Evolutionary conservation across 2,329 filamentous ascomycete genomes (phyloP).

Genomic region (Cyclaneusma minus): DNA sequence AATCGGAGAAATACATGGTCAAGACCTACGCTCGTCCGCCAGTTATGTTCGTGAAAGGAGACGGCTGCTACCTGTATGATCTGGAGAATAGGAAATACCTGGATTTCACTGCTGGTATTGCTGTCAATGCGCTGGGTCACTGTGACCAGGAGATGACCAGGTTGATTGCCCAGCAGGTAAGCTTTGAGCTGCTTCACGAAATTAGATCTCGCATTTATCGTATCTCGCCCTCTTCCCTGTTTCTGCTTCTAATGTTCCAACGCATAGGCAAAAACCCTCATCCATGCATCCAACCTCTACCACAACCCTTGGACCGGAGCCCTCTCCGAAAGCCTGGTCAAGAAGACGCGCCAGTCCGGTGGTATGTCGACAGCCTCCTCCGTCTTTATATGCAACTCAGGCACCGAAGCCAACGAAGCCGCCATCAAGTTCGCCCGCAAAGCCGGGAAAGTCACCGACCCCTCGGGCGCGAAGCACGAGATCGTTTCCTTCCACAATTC

Average conservation of each 20-base stretch:
- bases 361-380: constrained; percentile 67
- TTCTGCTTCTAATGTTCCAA: no score
- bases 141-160: constrained; percentile 65
- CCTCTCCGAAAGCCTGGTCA: constrained; percentile 70
- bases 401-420: constrained; percentile 92
- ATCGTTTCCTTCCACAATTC: constrained; percentile 82
- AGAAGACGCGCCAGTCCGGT: constrained; percentile 64
- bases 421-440: constrained; percentile 96
- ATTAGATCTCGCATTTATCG: neutral
- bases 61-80: constrained; percentile 83
- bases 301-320: constrained; percentile 91
- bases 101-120: constrained; percentile 91
- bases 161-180: constrained; percentile 64
- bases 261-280: constrained; percentile 51
- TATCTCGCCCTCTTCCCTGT: constrained; percentile 5
- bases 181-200: no score
- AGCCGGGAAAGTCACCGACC: constrained; percentile 61
- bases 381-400: constrained; percentile 92
- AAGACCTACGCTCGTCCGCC: constrained; percentile 84
- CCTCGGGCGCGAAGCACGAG: constrained; percentile 60
- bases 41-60: constrained; percentile 76
- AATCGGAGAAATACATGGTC: constrained; percentile 80
- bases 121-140: constrained; percentile 85
- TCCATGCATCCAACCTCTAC: constrained; percentile 93
- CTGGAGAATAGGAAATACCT: constrained; percentile 78